Evolutionary conservation across 257 asterid species (phyloP), one percentile per base, ranked within the genome.

Genomic region (Solanum rostratum): DNA sequence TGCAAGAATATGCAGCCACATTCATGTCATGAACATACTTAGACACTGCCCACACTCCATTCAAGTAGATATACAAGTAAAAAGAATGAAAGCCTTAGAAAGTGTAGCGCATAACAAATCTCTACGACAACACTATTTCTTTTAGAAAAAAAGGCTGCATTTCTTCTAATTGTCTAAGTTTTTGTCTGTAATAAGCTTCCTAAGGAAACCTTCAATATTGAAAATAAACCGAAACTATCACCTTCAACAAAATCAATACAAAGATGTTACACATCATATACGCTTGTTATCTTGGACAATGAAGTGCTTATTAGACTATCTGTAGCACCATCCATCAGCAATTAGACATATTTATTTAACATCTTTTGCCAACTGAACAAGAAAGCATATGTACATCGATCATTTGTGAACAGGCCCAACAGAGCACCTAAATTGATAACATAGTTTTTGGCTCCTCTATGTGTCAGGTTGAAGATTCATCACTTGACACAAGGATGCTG

Each of bases 1-100:
- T 70, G 82, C 86, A 87, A 78, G 83, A 84, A 59, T 80, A 65
- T 70, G 57, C 63, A 70, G 86, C 82, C 63, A 53, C 66, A 80
- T 62, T 81, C 88, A 79, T 80, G 68, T 24, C 55, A 62, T 13
- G 52, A 30, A 84, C 41, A 52, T 78, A 69, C 29, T 70, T 27
- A 85, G 55, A 24, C 49, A 54, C 50, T 14, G 73, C 18, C 24
- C 19, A 41, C 43, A 6, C 53, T n/a, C 76, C 83, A 76, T 13
- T 84, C 29, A 16, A 63, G 14, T 70, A 24, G 46, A 82, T 83
- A 62, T 65, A 20, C 41, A 83, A 46, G 79, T 46, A 65, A 27
- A n/a, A 22, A n/a, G 10, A 11, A 83, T 27, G 45, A 29, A 52
- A 71, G 53, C 10, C 9, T 46, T 30, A 54, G 33, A 27, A 30